phyloP scores from a whole-genome alignment of 1,284 basidiomycete species.

The Ceratobasidium sp. region DNA sequence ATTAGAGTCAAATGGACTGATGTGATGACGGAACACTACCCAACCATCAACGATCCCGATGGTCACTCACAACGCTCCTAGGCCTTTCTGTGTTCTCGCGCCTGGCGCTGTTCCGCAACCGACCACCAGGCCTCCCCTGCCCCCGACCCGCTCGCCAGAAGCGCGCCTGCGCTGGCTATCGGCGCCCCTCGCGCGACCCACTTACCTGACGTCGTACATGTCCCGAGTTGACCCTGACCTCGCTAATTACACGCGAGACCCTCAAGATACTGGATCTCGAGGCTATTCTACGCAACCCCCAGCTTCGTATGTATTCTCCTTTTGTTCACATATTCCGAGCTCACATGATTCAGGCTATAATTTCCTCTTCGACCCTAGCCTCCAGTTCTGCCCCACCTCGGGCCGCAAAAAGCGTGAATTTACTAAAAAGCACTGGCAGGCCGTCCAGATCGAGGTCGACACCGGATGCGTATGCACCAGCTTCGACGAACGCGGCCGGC shows the following conservation, averaged over 20 bases:
- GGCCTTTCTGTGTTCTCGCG: too few species aligned
- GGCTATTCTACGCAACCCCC: slow-evolving; percentile 88
- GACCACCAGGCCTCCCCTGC: too few species aligned
- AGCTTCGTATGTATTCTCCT: slow-evolving; percentile 73
- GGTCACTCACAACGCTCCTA: too few species aligned
- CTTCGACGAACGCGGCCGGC: slow-evolving; percentile 70
- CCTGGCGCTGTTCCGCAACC: not conserved
- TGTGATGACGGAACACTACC: too few species aligned
- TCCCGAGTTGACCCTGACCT: slow-evolving; percentile 61
- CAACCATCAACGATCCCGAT: too few species aligned
- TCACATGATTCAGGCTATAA: slow-evolving; percentile 74
- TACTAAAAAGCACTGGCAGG: slow-evolving; percentile 87
- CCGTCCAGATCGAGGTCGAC: slow-evolving; percentile 83
- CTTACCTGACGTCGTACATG: slow-evolving; percentile 32
- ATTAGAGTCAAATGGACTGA: too few species aligned
- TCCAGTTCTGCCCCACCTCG: slow-evolving; percentile 78
- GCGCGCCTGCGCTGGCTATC: slow-evolving; percentile 38
- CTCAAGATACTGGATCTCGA: slow-evolving; percentile 88
- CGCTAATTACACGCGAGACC: slow-evolving; percentile 85
- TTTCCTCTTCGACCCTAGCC: slow-evolving; percentile 84
- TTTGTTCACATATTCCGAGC: slow-evolving; percentile 53
- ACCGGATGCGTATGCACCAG: slow-evolving; percentile 87
- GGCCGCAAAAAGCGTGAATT: slow-evolving; percentile 80
- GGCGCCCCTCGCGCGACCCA: slow-evolving; percentile 31
- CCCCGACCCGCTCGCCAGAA: not conserved